A percentile compares a stretch with the other conserved stretches of the same genome.
phyloP scores from a whole-genome alignment of 1,139 yeast species.

The Arxiozyma bovina region DNA sequence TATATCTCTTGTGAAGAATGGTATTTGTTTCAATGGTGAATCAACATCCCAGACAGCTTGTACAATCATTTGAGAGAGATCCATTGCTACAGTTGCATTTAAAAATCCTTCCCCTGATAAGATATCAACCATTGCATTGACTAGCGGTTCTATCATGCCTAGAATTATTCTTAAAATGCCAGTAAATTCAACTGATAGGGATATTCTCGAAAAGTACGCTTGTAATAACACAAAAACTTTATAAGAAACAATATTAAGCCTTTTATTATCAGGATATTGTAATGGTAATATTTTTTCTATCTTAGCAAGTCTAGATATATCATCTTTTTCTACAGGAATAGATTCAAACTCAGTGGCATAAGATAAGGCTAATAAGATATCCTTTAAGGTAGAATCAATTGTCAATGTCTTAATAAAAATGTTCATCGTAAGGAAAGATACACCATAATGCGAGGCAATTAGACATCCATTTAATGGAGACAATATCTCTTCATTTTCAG shows the following conservation, averaged over 20 bases:
- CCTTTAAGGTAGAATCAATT: constrained; percentile 49
- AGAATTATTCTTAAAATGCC: constrained; percentile 50
- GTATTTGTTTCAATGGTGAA: constrained; percentile 73
- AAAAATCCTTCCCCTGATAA: constrained; percentile 73
- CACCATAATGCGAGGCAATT: constrained; percentile 64
- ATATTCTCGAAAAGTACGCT: constrained; percentile 66
- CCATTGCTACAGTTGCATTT: constrained; percentile 78
- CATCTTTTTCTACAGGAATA: constrained; percentile 55
- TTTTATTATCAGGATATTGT: constrained; percentile 36
- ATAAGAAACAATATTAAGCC: constrained; percentile 47
- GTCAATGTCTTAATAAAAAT: constrained; percentile 43
- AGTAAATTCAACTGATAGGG: constrained; percentile 50
- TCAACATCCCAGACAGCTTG: constrained; percentile 86
- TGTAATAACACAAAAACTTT: constrained; percentile 73
- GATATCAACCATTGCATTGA: constrained; percentile 65
- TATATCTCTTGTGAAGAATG: constrained; percentile 49
- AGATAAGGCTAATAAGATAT: constrained; percentile 52
- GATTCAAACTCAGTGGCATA: constrained; percentile 61
- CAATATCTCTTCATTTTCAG: constrained; percentile 37
- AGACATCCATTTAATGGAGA: constrained; percentile 59
- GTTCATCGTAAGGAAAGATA: constrained; percentile 60
- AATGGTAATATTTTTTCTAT: constrained; percentile 57
- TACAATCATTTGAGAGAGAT: constrained; percentile 76
- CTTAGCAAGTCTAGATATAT: constrained; percentile 40
- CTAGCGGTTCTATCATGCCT: constrained; percentile 40